Percentiles rank a stretch among this genome's conserved stretches.
These are phyloP conservation scores for Astrephomene gubernaculifera DNA, from an alignment of 139 green algal species.

Conservation along the genomic window DNA sequence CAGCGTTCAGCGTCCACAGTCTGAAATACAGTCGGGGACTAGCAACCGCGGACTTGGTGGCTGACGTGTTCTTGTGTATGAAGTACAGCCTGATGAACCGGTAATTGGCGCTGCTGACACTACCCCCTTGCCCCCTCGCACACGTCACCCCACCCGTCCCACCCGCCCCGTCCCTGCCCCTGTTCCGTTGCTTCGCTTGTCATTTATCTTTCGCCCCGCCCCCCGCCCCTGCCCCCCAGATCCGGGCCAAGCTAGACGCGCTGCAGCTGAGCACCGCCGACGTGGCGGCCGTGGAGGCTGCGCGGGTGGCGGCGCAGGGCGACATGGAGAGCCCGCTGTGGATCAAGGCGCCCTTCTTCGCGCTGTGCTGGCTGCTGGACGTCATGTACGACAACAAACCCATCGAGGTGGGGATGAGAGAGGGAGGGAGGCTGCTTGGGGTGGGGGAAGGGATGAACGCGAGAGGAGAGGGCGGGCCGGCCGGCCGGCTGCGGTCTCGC, in stretches of 20 bases:
- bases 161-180: not conserved
- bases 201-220: not conserved
- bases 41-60: no score
- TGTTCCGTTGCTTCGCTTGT: not conserved
- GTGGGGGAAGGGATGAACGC: no score
- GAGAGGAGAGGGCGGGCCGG: no score
- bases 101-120: no score
- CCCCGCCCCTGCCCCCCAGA: conserved; percentile 32
- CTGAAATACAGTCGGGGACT: no score
- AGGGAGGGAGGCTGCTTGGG: no score
- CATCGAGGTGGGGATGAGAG: conserved; percentile 53
- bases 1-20: no score
- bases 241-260: conserved; percentile 55
- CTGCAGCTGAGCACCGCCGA: conserved; percentile 79
- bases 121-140: no score
- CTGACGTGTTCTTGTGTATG: no score
- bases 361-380: conserved; percentile 86
- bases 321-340: conserved; percentile 35
- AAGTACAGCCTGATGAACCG: no score
- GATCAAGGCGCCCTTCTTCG: conserved; percentile 71
- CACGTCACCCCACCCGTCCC: no score
- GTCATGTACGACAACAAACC: conserved; percentile 76
- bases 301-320: conserved; percentile 44
- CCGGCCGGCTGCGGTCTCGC: no score
- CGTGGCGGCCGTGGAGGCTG: conserved; percentile 77